Percentiles rank a stretch among this genome's conserved stretches.
phyloP scores from a whole-genome alignment of 495 filamentous ascomycete genomes.

The Cryomyces minteri region DNA sequence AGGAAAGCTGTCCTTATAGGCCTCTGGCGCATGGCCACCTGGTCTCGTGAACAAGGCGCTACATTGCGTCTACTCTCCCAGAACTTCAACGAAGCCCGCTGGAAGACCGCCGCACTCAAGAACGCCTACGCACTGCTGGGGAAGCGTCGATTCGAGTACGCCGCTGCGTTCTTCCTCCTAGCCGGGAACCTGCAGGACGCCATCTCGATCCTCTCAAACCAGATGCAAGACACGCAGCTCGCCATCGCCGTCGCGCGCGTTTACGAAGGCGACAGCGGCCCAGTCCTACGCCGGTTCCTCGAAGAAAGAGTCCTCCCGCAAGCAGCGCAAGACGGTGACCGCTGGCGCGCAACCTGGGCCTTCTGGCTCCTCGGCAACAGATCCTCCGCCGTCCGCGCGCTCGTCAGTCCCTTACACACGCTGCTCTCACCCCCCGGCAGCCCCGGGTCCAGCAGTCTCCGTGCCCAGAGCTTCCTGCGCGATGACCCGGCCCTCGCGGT shows the following conservation, averaged over 20 bases:
- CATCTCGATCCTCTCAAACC: slow-evolving; percentile 63
- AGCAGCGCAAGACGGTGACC: slow-evolving; percentile 64
- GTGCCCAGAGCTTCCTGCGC: slow-evolving; percentile 62
- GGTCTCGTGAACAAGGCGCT: slow-evolving; percentile 68
- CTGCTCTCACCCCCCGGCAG: not conserved
- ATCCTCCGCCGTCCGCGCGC: slow-evolving; percentile 72
- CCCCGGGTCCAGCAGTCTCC: slow-evolving; percentile 22
- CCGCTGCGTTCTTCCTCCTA: slow-evolving; percentile 87
- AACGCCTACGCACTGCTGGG: slow-evolving; percentile 96
- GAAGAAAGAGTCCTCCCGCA: slow-evolving; percentile 62
- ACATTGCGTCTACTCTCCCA: slow-evolving; percentile 66
- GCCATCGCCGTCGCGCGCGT: slow-evolving; percentile 79
- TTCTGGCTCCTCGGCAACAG: slow-evolving; percentile 79
- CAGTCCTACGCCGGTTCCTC: slow-evolving; percentile 52
- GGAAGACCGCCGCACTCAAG: slow-evolving; percentile 83
- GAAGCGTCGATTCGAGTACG: slow-evolving; percentile 85
- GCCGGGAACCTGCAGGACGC: slow-evolving; percentile 76
- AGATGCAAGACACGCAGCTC: slow-evolving; percentile 74
- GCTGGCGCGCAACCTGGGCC: slow-evolving; percentile 92
- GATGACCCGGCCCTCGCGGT: slow-evolving; percentile 81
- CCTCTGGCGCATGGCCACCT: slow-evolving; percentile 87
- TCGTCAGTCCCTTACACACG: slow-evolving; percentile 35
- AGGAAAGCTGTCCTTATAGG: slow-evolving; percentile 89
- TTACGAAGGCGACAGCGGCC: slow-evolving; percentile 73
- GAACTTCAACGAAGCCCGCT: slow-evolving; percentile 70